Evolutionary conservation across 306 rosid species (phyloP).

Genomic region (Gleditsia sinensis): DNA sequence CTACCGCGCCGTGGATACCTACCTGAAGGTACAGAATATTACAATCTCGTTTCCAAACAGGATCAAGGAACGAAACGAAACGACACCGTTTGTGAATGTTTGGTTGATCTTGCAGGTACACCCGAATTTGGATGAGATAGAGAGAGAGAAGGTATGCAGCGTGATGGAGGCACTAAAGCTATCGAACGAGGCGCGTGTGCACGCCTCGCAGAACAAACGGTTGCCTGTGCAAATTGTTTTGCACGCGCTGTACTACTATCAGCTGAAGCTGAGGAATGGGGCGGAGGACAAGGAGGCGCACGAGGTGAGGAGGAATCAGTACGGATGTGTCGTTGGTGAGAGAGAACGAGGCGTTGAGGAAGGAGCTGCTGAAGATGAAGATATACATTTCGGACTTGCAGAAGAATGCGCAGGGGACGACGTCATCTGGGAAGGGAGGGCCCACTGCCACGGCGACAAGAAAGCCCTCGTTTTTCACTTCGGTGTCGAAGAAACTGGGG

Average conservation of each 20-base stretch:
- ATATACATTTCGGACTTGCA: constrained; percentile 65
- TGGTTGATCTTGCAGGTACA: constrained; percentile 57
- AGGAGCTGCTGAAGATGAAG: constrained; percentile 80
- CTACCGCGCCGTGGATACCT: constrained; percentile 79
- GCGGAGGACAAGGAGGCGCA: constrained; percentile 32
- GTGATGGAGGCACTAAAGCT: constrained; percentile 81
- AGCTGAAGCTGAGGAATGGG: constrained; percentile 78
- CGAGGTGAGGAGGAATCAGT: constrained; percentile 43
- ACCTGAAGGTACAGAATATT: constrained; percentile 56
- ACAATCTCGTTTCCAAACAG: not conserved
- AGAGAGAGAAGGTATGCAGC: constrained; percentile 85
- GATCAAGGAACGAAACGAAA: not conserved
- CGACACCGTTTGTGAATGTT: not conserved
- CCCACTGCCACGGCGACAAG: not conserved
- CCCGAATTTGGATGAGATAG: constrained; percentile 78
- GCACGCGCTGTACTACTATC: constrained; percentile 87
- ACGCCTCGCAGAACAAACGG: constrained; percentile 91
- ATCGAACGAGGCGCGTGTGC: constrained; percentile 81
- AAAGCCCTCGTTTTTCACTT: constrained; percentile 64
- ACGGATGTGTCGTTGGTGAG: constrained; percentile 68
- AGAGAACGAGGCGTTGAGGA: constrained; percentile 73
- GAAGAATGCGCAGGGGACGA: constrained; percentile 37
- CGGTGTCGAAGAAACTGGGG: constrained; percentile 71
- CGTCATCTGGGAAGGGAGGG: constrained; percentile 33
- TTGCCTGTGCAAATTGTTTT: constrained; percentile 82